phyloP scores from a whole-genome alignment of 2,329 filamentous ascomycete species.

The Diaporthe nobilis region DNA sequence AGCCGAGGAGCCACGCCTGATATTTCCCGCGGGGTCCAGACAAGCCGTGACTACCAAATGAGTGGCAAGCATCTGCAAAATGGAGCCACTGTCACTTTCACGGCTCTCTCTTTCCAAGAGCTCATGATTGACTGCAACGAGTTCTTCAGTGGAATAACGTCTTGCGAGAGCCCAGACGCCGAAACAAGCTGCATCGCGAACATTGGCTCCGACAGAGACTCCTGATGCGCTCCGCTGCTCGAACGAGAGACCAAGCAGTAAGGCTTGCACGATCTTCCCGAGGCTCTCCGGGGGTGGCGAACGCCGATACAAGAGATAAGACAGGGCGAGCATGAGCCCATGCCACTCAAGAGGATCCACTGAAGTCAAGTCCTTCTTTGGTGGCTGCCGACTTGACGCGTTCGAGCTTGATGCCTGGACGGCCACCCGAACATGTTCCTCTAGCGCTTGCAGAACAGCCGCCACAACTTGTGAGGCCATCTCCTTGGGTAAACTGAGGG shows the following conservation, averaged over 20 bases:
- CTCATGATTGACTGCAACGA: conserved; percentile 72
- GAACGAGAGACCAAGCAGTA: conserved; percentile 86
- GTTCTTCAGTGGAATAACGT: conserved; percentile 85
- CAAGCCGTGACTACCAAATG: conserved; percentile 87
- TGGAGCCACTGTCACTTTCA: conserved; percentile 57
- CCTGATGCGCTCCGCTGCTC: conserved; percentile 90
- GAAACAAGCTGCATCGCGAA: conserved; percentile 95
- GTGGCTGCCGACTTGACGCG: conserved; percentile 47
- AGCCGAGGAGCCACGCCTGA: conserved; percentile 91
- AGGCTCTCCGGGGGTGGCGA: conserved; percentile 82
- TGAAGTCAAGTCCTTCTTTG: conserved; percentile 74
- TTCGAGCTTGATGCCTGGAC: conserved; percentile 53
- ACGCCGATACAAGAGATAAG: conserved; percentile 87
- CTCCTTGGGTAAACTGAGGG: conserved; percentile 81
- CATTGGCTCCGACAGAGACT: conserved; percentile 88
- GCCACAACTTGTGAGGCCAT: conserved; percentile 92
- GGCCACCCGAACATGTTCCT: conserved; percentile 69
- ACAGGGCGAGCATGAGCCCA: conserved; percentile 87
- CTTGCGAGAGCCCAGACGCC: conserved; percentile 94
- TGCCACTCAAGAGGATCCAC: conserved; percentile 93
- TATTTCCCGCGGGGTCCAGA: conserved; percentile 92
- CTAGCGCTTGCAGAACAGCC: conserved; percentile 81
- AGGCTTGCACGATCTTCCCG: conserved; percentile 79
- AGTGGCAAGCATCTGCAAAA: conserved; percentile 84
- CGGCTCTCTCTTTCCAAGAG: conserved; percentile 59